Base-by-base conservation (phyloP, 176 grass and related monocot species). In the Cenchrus purpureus region DNA sequence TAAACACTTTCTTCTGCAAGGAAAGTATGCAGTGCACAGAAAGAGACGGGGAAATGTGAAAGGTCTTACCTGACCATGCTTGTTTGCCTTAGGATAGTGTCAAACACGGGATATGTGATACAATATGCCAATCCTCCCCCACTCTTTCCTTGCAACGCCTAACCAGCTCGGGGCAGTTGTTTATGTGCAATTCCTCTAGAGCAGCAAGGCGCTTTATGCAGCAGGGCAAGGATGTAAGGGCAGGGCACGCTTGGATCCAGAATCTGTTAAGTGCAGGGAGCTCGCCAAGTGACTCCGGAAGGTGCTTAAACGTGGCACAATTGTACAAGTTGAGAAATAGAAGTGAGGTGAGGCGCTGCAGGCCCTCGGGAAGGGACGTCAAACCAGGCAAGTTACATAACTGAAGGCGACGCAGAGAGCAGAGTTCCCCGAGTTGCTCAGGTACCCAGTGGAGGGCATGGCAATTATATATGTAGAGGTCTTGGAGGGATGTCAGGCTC, bases 391-490 rank as follows among this genome's bases (percentile, higher is more conserved):
- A 6, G 10, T 0, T 0, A 4, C 16, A 10, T 71, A 71, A n/a
- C 0, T 6, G 5, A 10, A 74, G 50, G 28, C 3, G 0, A 31
- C 29, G 72, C 22, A 74, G 72, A 34, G 50, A 74, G 50, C 50
- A 19, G 14, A 74, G 72, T 54, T 74, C 72, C 29, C 72, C 72
- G 8, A 74, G 29, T 55, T 74, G 50, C 29, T 55, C 50, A 34
- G 50, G 72, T 8, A 74, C 6, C 49, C 13, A 25, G 12, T 55
- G 72, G 50, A 74, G 50, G 15, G 14, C 25, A 34, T 10, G 4
- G 16, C 66, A 68, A 5, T 10, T 0, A 11, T 12, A 12, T 31
- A 64, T 64, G 25, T 5, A 22, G 1, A 64, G 61, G 10, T 4
- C 3, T 29, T 64, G 22, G 25, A 64, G 61, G 22, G 25, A 31